Base-by-base conservation (phyloP, 768 basidiomycete species). In the Cyclocybe aegerita region DNA sequence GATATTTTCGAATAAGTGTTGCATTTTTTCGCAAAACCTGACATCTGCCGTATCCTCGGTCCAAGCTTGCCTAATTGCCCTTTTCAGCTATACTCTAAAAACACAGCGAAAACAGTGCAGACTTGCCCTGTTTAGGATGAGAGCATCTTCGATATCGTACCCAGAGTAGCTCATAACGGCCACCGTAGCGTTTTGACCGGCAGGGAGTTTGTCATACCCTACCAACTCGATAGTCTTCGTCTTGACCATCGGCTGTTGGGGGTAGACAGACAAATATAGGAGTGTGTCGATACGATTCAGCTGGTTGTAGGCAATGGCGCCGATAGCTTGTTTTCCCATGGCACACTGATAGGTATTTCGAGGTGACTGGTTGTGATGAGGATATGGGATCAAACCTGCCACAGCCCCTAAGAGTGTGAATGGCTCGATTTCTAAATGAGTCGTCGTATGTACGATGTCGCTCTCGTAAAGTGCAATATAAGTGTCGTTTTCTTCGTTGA, bases 301-400 rank as follows among this genome's bases (percentile, higher is more conserved):
- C 68, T 99, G 97, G 67, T 98, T 99, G 71, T 95, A 97, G 0
- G 87, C 96, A 54, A 99, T 99, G 9, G 95, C 95, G 15, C 97
- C 97, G 56, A 99, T 99, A 2, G 97, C 96, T 75, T 99, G 97
- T 74, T 99, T 99, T 48, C 97, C 96, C 96, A 99, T 99, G 48
- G 96, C 96, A 63, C 96, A 99, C 74, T 99, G 96, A 66, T 99
- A 99, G 8, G 97, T 99, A 63, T 99, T 99, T 48, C 97, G 88
- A 2, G 97, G 97, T 4, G 97, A 98, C 64, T 99, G 97, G 63
- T 99, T 99, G 68, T 99, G 97, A 65, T 99, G 97, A 1, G 97
- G 97, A 65, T 99, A 99, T 9, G 97, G 97, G 63, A 99, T 99
- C 23, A 99, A 82, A 40, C 97, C 97, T 4, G 97, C 97, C 42